phyloP scores from a whole-genome alignment of 2,329 filamentous ascomycete genomes.

The Diaporthe sp. region DNA sequence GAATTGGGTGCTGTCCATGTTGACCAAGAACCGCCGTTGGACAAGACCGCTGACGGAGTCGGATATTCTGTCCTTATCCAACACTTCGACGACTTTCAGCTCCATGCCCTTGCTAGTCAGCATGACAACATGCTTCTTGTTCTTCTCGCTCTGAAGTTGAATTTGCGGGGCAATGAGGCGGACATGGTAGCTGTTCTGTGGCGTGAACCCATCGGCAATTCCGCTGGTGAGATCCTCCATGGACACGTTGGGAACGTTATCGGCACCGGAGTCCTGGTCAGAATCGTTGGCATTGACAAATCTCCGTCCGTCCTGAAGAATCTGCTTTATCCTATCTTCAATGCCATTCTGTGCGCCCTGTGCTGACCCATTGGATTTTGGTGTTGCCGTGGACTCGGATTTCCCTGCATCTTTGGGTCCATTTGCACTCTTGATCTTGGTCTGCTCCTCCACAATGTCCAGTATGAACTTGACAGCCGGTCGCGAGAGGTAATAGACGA shows the following conservation, averaged over 20 bases:
- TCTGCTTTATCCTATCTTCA: constrained; percentile 86
- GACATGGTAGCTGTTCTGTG: constrained; percentile 94
- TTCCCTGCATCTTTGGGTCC: constrained; percentile 43
- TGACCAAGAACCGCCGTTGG: constrained; percentile 91
- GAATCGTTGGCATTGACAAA: constrained; percentile 81
- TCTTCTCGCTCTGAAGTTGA: constrained; percentile 98
- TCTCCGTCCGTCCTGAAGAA: constrained; percentile 86
- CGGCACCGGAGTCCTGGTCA: constrained; percentile 44
- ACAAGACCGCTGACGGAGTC: constrained; percentile 96
- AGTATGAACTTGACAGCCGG: constrained; percentile 97
- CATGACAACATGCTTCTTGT: constrained; percentile 95
- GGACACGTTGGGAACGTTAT: constrained; percentile 53
- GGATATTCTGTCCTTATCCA: constrained; percentile 93
- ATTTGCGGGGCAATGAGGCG: constrained; percentile 97
- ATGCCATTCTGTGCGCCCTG: constrained; percentile 64
- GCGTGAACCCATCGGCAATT: constrained; percentile 88
- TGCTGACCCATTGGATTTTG: constrained; percentile 55
- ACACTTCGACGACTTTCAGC: constrained; percentile 95
- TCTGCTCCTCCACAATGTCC: constrained; percentile 96
- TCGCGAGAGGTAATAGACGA: constrained; percentile 97
- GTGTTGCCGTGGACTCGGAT: constrained; percentile 39
- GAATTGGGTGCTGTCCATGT: constrained; percentile 98
- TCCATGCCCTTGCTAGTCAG: constrained; percentile 98
- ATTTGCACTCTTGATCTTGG: constrained; percentile 72
- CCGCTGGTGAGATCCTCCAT: constrained; percentile 78